Evolutionary conservation across 257 asterid species (phyloP), one percentile per base, ranked within the genome.

Genomic region (Jacaranda copaia): DNA sequence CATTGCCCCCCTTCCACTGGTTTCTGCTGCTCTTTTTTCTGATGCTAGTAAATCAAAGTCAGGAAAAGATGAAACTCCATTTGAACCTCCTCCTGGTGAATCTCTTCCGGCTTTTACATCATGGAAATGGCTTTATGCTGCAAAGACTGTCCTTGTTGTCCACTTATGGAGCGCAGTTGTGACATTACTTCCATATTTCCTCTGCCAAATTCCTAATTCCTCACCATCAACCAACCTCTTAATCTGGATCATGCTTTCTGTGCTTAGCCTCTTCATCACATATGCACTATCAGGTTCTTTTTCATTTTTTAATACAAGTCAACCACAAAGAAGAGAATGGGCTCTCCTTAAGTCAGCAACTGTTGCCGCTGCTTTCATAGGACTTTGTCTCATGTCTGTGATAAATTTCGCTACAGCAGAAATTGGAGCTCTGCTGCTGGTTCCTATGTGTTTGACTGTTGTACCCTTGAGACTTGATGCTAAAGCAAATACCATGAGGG

Each of bases 371-470:
- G 86, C 97, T 64, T 91, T 90, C 70, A 87, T 84, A 25, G 98
- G 99, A 56, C 97, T 96, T n/a, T 85, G 93, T 79, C 86, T 93
- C 38, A 93, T 96, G 99, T 96, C 99, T 6, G 87, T 96, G 42
- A 88, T 93, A 85, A 96, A 96, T 82, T 93, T 91, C 57, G 98
- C 99, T 46, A 84, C 98, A 42, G 98, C 98, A 68, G 93, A 90
- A 86, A 84, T 96, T 0, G 99, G 99, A 42, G 97, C 98, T 5
- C 72, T 96, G 72, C 82, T 90, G 65, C 83, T 93, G 15, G 97
- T 91, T 67, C 99, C 99, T 15, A 74, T 91, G 93, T 93, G 99
- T 80, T 90, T 93, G 85, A 87, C 83, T 53, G 78, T 80, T 45
- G 76, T 68, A 62, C 99, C 99, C 42, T 76, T 91, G 87, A 86